A percentile compares a stretch with the other conserved stretches of the same genome.
These are phyloP conservation scores for Kodamaea arcana DNA, from an alignment of 1,139 yeast genomes.

Conservation along the genomic window DNA sequence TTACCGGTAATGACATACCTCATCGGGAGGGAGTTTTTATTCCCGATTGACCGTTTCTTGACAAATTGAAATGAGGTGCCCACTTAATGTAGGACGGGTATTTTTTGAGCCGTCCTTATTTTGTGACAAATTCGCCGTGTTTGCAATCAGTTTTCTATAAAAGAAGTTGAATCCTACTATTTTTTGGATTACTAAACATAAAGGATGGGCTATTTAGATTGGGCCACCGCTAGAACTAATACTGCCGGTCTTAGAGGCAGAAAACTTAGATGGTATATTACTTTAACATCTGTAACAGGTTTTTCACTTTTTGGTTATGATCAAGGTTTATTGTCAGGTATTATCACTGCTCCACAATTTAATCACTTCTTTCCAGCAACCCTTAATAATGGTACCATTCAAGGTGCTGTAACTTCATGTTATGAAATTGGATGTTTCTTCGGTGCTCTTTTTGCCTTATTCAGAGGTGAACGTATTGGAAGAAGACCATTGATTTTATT, in stretches of 20 bases:
- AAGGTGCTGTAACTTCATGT: conserved; percentile 69
- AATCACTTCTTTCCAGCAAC: conserved; percentile 57
- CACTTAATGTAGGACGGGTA: not conserved
- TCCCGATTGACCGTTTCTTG: no score
- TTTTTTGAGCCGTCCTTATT: not conserved
- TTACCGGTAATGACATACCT: no score
- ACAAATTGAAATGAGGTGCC: no score
- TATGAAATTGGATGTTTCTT: conserved; percentile 76
- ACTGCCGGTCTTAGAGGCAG: conserved; percentile 50
- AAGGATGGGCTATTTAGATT: conserved; percentile 9
- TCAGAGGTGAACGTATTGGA: conserved; percentile 60
- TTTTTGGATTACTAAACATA: not conserved
- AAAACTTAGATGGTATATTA: conserved; percentile 40
- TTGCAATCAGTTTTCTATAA: not conserved
- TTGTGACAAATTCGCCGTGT: not conserved
- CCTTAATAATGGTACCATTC: conserved; percentile 29
- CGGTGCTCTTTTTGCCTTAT: conserved; percentile 65
- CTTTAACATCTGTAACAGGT: conserved; percentile 59
- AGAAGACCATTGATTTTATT: conserved; percentile 59
- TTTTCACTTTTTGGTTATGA: conserved; percentile 74
- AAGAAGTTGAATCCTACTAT: not conserved
- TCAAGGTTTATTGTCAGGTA: conserved; percentile 76
- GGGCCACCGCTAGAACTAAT: conserved; percentile 27
- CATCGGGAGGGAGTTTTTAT: no score
- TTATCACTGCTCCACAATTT: conserved; percentile 60